Evolutionary conservation across 305 asterid species (phyloP).

Genomic region (Fraxinus angustifolia): DNA sequence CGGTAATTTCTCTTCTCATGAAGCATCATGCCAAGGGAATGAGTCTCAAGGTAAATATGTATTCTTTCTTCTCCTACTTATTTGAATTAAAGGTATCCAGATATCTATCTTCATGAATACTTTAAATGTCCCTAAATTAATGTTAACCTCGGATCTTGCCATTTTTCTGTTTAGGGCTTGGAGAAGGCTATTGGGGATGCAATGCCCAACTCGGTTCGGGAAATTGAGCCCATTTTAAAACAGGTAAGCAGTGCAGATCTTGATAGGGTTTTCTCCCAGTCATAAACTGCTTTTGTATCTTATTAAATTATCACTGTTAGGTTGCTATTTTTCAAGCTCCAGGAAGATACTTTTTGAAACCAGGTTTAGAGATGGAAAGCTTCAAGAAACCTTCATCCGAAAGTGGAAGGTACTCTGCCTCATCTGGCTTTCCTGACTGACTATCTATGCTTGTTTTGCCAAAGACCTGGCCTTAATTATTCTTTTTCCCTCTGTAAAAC

Average conservation of each 20-base stretch:
- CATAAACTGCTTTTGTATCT: conserved; percentile 11
- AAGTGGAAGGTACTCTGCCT: conserved; percentile 61
- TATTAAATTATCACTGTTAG: conserved; percentile 41
- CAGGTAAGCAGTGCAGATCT: conserved; percentile 52
- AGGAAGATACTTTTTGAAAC: conserved; percentile 80
- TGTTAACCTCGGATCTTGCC: conserved; percentile 17
- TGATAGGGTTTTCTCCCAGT: conserved; percentile 18
- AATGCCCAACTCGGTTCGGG: conserved; percentile 62
- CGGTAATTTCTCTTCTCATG: conserved; percentile 64
- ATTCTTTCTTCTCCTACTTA: background rate
- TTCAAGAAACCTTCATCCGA: conserved; percentile 53
- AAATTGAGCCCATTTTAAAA: conserved; percentile 79
- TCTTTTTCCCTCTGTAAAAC: background rate
- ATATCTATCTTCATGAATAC: conserved; percentile 2
- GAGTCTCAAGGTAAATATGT: conserved; percentile 65
- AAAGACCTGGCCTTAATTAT: background rate
- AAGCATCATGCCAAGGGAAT: conserved; percentile 75
- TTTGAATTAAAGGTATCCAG: background rate
- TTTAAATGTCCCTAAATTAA: conserved; percentile 18
- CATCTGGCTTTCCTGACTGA: conserved; percentile 9
- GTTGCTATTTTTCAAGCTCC: conserved; percentile 72
- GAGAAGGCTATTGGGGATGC: conserved; percentile 87
- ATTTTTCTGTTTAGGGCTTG: conserved; percentile 55
- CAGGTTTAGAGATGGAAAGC: conserved; percentile 59
- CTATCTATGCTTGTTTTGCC: conserved; percentile 14